These are phyloP conservation scores for Marsdenia floribunda DNA, from an alignment of 257 asterid genomes.

Conservation along the genomic window DNA sequence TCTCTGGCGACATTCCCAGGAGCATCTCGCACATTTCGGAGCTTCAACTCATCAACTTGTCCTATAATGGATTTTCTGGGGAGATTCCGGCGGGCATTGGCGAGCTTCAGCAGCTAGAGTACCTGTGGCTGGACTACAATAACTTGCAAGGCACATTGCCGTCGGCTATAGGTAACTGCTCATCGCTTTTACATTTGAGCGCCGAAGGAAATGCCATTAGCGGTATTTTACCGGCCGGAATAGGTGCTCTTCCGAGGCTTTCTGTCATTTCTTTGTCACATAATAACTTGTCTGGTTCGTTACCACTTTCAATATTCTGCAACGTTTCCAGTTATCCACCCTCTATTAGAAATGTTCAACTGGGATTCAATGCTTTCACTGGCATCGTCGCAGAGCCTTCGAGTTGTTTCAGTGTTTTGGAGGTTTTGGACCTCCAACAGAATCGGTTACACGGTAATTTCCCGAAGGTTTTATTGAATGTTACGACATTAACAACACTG, in stretches of 20 bases:
- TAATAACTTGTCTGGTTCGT: constrained; percentile 50
- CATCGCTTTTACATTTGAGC: constrained; percentile 54
- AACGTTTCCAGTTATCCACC: constrained; percentile 43
- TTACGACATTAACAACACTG: constrained; percentile 35
- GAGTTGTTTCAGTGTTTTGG: constrained; percentile 36
- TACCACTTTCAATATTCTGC: constrained; percentile 57
- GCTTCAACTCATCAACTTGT: constrained; percentile 42
- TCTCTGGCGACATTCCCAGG: constrained; percentile 42
- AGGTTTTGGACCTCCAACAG: constrained; percentile 46
- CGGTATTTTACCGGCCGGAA: constrained; percentile 52
- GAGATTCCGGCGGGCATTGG: constrained; percentile 56
- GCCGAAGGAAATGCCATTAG: constrained; percentile 56
- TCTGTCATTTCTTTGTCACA: constrained; percentile 45
- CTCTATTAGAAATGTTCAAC: constrained; percentile 43
- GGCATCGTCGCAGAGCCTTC: constrained; percentile 26
- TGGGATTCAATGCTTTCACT: constrained; percentile 62
- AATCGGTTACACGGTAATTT: constrained; percentile 39
- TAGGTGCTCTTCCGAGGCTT: constrained; percentile 45
- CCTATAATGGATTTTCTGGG: constrained; percentile 46
- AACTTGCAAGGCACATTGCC: constrained; percentile 55
- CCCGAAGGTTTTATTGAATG: constrained; percentile 33
- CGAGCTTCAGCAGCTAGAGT: constrained; percentile 42
- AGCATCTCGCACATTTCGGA: constrained; percentile 30
- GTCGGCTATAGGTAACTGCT: constrained; percentile 62
- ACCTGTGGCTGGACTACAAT: constrained; percentile 58